Percentiles rank a stretch among this genome's conserved stretches.
Conservation (phyloP, 2,329 filamentous ascomycete species). For the Botrytis tulipae region DNA sequence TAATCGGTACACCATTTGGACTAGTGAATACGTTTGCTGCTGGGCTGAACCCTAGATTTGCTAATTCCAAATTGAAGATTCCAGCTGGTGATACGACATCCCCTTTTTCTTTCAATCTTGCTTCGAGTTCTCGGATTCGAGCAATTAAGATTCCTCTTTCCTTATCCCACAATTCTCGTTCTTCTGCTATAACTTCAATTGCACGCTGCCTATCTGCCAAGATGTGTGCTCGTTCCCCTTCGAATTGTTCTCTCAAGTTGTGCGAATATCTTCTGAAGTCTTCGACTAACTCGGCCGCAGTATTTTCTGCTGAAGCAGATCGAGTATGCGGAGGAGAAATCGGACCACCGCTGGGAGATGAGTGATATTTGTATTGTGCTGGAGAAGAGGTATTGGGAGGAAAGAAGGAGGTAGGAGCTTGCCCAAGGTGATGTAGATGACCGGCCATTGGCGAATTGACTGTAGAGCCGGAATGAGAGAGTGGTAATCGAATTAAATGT, state of each 20-base stretch:
- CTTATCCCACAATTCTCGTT: constrained; percentile 38
- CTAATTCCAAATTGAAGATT: constrained; percentile 16
- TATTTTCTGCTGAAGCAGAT: constrained; percentile 34
- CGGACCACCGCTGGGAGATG: constrained; percentile 22
- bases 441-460: constrained; percentile 24
- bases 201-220: constrained; percentile 34
- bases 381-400: constrained; percentile 7
- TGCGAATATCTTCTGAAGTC: constrained; percentile 37
- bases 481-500: constrained; percentile 16
- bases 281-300: constrained; percentile 33
- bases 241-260: constrained; percentile 34
- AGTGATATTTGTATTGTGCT: constrained; percentile 21
- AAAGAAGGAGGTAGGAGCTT: background rate
- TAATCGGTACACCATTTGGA: background rate
- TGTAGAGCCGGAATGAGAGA: constrained; percentile 18
- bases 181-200: constrained; percentile 39
- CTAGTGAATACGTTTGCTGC: constrained; percentile 6
- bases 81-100: constrained; percentile 15
- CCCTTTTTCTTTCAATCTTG: constrained; percentile 20
- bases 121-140: constrained; percentile 36
- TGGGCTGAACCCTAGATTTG: background rate
- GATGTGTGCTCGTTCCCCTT: constrained; percentile 39
- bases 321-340: constrained; percentile 38
- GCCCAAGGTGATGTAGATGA: constrained; percentile 13
- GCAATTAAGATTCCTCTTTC: constrained; percentile 33